A percentile compares a stretch with the other conserved stretches of the same genome.
These are phyloP conservation scores for Ceratocystis eucalypticola DNA, from an alignment of 2,329 filamentous ascomycete species.

Conservation along the genomic window DNA sequence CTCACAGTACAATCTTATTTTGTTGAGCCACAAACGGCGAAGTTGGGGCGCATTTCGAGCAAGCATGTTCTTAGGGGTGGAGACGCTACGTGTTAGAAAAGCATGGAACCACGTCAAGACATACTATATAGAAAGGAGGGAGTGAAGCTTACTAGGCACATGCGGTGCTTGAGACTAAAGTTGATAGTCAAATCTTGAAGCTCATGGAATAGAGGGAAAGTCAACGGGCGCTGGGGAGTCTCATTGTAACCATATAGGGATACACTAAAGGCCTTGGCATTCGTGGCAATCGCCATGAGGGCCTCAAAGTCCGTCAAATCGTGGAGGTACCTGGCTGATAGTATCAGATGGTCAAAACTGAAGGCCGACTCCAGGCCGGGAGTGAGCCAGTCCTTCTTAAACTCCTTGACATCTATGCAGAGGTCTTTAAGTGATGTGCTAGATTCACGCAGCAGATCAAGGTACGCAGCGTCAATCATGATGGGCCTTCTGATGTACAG, in stretches of 20 bases:
- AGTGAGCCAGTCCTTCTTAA: background rate
- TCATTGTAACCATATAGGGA: background rate
- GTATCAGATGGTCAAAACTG: background rate
- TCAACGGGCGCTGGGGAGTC: background rate
- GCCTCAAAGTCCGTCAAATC: background rate
- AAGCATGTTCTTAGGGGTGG: background rate
- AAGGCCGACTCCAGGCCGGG: background rate
- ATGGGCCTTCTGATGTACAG: background rate
- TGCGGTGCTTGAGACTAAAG: background rate
- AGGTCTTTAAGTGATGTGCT: background rate
- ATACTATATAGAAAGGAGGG: background rate
- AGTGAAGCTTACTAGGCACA: background rate
- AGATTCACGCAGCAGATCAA: background rate
- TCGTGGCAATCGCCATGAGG: background rate
- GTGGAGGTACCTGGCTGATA: background rate
- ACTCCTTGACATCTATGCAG: background rate
- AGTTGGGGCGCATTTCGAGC: background rate
- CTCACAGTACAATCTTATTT: background rate
- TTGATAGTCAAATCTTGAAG: background rate
- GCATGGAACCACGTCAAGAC: background rate
- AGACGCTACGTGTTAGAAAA: background rate
- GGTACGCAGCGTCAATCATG: background rate
- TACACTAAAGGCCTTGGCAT: background rate
- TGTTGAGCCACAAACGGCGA: background rate
- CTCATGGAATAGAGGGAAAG: background rate